Evolutionary conservation across 2,329 filamentous ascomycete genomes (phyloP), one percentile per base, ranked within the genome.

Genomic region (Arthrobotrys conoides): DNA sequence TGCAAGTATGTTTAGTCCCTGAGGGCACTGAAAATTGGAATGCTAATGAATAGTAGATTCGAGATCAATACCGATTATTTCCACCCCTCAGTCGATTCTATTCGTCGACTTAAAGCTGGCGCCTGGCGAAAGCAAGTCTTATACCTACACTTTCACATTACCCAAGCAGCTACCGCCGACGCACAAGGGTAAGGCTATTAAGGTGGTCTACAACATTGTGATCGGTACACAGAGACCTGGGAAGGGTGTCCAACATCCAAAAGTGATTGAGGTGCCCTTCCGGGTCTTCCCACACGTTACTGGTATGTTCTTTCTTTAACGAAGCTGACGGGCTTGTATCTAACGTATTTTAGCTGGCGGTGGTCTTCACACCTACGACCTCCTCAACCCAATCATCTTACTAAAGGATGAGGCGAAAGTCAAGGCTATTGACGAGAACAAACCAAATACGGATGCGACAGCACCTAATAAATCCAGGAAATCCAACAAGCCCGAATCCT

Each of bases 221-320:
- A 93, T 99, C 80, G 95, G 95, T 53, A 97, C 95, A 0, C 96
- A 99, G 84, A 88, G 94, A 80, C 91, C 93, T 0, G 93, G 93
- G 9, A 92, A 91, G 14, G 88, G 89, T 24, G 92, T 94, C 81
- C 91, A 95, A 80, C 93, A 93, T 82, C 91, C 98, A 55, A 93
- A 91, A 82, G 93, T 93, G n/a, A 91, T 97, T 49, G 95, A 97
- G 80, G 88, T 97, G 30, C 96, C 96, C 0, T 97, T 99, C 83
- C 90, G 96, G 49, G 92, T 99, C 2, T 89, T 98, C 65, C 95
- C 95, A 48, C 96, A 95, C 81, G 95, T 99, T 44, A 96, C 97
- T 85, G 90, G 90, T 82, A 75, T 61, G 81, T 81, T 84, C 83
- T 79, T 83, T 65, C 14, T 18, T 30, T 65, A 22, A 24, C 10